Base-by-base conservation (phyloP, 2,329 filamentous ascomycete species). In the Diaporthe batatas region DNA sequence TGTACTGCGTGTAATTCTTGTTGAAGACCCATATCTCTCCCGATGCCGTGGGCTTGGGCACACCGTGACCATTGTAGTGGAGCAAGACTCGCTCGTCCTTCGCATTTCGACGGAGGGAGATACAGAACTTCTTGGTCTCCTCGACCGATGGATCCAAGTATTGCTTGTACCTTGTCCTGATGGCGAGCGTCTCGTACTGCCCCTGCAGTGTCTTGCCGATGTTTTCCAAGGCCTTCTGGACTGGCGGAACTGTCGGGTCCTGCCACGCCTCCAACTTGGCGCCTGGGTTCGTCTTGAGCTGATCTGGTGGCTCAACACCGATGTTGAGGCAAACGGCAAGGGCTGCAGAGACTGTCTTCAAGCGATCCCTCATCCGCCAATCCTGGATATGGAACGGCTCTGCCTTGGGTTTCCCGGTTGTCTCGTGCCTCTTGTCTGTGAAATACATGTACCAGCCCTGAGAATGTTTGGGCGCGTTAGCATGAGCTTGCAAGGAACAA, bases 381-480 rank as follows among this genome's bases (percentile, higher is more conserved):
- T 98, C 96, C 80, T 97, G 93, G 7, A 97, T 85, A 75, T 91
- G 87, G 76, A 89, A 90, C 34, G 84, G 82, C 23, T 87, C 88
- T 68, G 90, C 88, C 80, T 95, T 94, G 21, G 95, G 94, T 77
- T 95, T 94, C 29, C 95, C 96, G 47, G 94, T 96, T 29, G 94
- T 96, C 81, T 98, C 96, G 83, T 99, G 96, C 69, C 96, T 92
- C 83, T 98, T 98, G 83, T 99, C 96, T 75, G 96, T 98, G 83
- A 94, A 99, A 84, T 99, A 99, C 96, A 98, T 98, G 86, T 98
- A 98, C 91, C 97, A 99, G 77, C 94, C 97, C 93, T 98, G 82
- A 71, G 74, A 8, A 53, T 39, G 44, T 34, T 18, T 6, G 11
- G 29, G 32, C 42, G 55, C 42, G 29, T 70, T 59, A 70, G 68